Evolutionary conservation across 768 basidiomycete species (phyloP), one percentile per base, ranked within the genome.

Genomic region (Naganishia friedmannii): DNA sequence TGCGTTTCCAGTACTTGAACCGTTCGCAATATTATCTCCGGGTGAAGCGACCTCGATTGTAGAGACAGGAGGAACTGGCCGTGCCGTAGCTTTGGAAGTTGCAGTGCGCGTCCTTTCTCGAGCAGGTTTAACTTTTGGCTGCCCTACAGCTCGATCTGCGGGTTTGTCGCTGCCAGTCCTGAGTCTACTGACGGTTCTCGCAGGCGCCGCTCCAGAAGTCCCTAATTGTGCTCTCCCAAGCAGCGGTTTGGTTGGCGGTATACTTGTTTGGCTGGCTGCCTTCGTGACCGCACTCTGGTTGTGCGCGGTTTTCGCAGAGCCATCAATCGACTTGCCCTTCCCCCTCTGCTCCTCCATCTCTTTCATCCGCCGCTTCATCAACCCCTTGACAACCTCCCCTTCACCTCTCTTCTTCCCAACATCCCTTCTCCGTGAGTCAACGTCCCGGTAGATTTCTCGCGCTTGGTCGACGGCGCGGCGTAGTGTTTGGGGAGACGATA

Each of bases 331-430:
- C 21, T 34, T 37, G 7, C 32, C 37, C 57, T 23, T 23, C 57
- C n/a, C n/a, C 19, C 57, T 31, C 23, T 58, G 29, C 34, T 58
- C 57, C 23, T 58, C 57, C 31, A 58, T 31, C 34, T 58, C 57
- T 7, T 34, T 15, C 31, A 58, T 31, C 19, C 57, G 57, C 5
- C n/a, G 13, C 57, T 58, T 58, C 32, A 39, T 58, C 6, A 58
- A 34, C 32, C 32, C 57, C 37, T 39, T 58, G 34, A 32, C 57
- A 31, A 39, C 29, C 12, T 34, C 37, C 31, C 31, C 32, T 15
- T 34, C 57, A 23, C 37, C 60, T 26, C 60, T n/a, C 39, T 63
- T 63, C 60, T 63, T 63, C 39, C 60, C 60, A 4, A 26, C 60
- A 10, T 63, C 60, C 23, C 60, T 21, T 13, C 39, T 26, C 60